phyloP scores from a whole-genome alignment of 1,284 basidiomycete species.

The Caloboletus inedulis region DNA sequence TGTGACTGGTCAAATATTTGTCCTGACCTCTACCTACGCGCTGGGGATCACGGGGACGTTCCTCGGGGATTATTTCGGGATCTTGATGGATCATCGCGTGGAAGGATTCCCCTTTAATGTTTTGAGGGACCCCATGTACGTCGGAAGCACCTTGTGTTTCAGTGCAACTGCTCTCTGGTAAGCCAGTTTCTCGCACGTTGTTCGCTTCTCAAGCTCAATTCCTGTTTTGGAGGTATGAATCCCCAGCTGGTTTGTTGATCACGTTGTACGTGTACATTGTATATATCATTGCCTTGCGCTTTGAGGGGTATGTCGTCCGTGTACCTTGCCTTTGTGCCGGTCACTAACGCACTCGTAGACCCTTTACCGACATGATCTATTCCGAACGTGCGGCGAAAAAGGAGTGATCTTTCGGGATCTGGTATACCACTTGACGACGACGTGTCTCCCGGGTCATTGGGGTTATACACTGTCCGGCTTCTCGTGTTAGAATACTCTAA shows the following conservation, averaged over 20 bases:
- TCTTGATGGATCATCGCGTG: conserved; percentile 86
- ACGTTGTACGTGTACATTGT: conserved; percentile 77
- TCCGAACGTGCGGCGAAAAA: conserved; percentile 46
- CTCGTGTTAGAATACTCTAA: neutral
- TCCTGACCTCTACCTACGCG: conserved; percentile 87
- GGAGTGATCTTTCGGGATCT: conserved; percentile 9
- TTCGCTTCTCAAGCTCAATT: neutral
- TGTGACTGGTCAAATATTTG: conserved; percentile 72
- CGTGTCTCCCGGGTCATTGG: neutral
- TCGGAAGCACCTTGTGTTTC: conserved; percentile 88
- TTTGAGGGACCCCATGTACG: conserved; percentile 93
- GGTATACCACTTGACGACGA: neutral
- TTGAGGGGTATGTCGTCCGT: conserved; percentile 69
- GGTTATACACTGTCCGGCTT: neutral
- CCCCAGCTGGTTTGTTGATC: conserved; percentile 76
- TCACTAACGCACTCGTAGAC: conserved; percentile 40
- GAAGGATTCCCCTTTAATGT: conserved; percentile 96
- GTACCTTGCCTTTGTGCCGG: neutral
- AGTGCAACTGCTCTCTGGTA: conserved; percentile 80
- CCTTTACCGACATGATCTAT: conserved; percentile 84
- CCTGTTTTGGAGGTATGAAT: conserved; percentile 62
- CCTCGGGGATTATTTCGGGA: conserved; percentile 98
- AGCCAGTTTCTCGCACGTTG: conserved; percentile 24
- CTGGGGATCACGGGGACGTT: conserved; percentile 93
- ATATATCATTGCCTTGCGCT: conserved; percentile 80